Conservation (phyloP, 108 stramenopile species). For the Conticribra guillardii region DNA sequence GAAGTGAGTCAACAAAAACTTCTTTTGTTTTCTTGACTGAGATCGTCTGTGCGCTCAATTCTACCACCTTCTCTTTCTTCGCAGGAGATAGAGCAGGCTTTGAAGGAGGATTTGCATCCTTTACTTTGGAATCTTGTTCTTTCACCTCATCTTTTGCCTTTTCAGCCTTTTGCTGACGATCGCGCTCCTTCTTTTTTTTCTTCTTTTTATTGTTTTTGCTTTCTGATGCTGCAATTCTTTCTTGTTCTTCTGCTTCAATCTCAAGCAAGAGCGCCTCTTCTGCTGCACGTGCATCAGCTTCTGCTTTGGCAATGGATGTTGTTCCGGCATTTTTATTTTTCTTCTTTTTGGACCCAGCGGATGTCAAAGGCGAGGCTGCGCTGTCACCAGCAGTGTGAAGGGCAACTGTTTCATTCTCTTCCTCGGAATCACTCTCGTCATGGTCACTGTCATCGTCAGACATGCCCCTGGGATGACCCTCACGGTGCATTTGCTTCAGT, state of each 20-base stretch:
- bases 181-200: slow-evolving; percentile 85
- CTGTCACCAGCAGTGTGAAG: slow-evolving; percentile 48
- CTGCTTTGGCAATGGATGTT: slow-evolving; percentile 62
- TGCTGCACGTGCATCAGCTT: slow-evolving; percentile 81
- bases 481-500: slow-evolving; percentile 79
- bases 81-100: slow-evolving; percentile 8
- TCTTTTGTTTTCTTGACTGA: slow-evolving; percentile 13
- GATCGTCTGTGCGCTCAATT: slow-evolving; percentile 17
- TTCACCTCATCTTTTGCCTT: slow-evolving; percentile 72
- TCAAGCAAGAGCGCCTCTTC: slow-evolving; percentile 85
- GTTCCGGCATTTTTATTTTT: slow-evolving; percentile 56
- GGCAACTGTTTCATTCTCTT: slow-evolving; percentile 29
- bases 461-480: slow-evolving; percentile 46
- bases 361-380: slow-evolving; percentile 24
- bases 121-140: slow-evolving; percentile 54
- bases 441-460: slow-evolving; percentile 64
- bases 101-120: slow-evolving; percentile 45
- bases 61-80: slow-evolving; percentile 34
- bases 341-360: slow-evolving; percentile 57
- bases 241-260: slow-evolving; percentile 80
- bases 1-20: not conserved
- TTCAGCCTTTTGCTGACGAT: slow-evolving; percentile 74
- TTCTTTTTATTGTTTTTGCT: slow-evolving; percentile 86
- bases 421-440: slow-evolving; percentile 47
- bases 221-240: slow-evolving; percentile 70